Evolutionary conservation across 1,284 basidiomycete genomes (phyloP), one percentile per base, ranked within the genome.

Genomic region (Cutaneotrichosporon sp.): DNA sequence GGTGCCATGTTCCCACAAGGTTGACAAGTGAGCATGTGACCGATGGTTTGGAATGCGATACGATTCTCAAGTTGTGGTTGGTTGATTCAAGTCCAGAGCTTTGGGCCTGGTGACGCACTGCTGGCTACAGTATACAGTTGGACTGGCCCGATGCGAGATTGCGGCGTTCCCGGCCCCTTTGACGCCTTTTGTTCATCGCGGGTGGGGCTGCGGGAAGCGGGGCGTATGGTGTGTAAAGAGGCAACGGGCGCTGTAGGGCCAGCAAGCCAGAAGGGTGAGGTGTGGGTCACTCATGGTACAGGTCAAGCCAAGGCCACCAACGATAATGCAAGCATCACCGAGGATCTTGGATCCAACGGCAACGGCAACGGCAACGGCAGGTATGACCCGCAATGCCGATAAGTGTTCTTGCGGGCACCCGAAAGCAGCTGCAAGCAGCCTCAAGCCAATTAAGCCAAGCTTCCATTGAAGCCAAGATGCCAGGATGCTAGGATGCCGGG

Each of bases 91-190:
- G 5, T 21, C 22, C 22, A 50, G 8, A 50, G 49, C 6, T 14
- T 50, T 22, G 49, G 49, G 21, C 49, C 49, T 13, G 22, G 49
- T 50, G 49, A 50, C 49, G 49, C 49, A 50, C 49, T 16, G 16
- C 11, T 26, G 26, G 49, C 11, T 47, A n/a, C n/a, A n/a, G 13
- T 7, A 7, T 10, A 8, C 46, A 36, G 34, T 13, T 13, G 34
- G 7, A 36, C 34, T 8, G 34, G 34, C 8, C 8, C 34, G 34
- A 36, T 36, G 34, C 34, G 34, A 36, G 34, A 36, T 36, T 36
- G 34, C 8, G 34, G 11, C 2, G 14, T 42, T 13, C 40, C 40
- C 13, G 1, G 5, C 11, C 14, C 10, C 16, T 42, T 16, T 2
- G 9, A 13, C 10, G 11, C 5, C 40, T 42, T 42, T 46, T 46